Percentiles rank a stretch among this genome's conserved stretches.
Conservation (phyloP, 257 asterid genomes). For the Leonotis leonurus region DNA sequence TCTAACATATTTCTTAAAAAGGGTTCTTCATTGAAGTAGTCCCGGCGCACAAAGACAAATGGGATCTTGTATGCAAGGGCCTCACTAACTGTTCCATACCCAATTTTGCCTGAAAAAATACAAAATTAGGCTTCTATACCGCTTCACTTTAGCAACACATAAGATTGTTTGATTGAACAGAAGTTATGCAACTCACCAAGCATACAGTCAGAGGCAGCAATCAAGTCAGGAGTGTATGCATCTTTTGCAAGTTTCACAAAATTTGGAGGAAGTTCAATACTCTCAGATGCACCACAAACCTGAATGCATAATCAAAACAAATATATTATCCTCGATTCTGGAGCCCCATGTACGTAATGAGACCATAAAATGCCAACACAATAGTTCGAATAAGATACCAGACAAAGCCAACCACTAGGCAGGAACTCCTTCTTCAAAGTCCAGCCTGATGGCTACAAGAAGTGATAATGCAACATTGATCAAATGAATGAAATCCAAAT, state of each 20-base stretch:
- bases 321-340: slow-evolving; percentile 2
- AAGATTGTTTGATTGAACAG: neutral
- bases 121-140: slow-evolving; percentile 1
- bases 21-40: slow-evolving; percentile 96
- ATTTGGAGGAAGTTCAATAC: slow-evolving; percentile 73
- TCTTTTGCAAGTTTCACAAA: slow-evolving; percentile 81
- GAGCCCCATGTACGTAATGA: neutral
- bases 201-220: slow-evolving; percentile 99
- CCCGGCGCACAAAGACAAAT: slow-evolving; percentile 93
- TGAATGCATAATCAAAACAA: slow-evolving; percentile 22
- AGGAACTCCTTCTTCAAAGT: slow-evolving; percentile 82
- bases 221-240: slow-evolving; percentile 84
- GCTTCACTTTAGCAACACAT: slow-evolving; percentile 7
- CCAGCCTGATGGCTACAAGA: slow-evolving; percentile 95
- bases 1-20: slow-evolving; percentile 98
- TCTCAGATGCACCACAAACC: slow-evolving; percentile 98
- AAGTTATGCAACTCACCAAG: slow-evolving; percentile 58
- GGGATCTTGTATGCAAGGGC: slow-evolving; percentile 94
- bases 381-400: slow-evolving; percentile 43
- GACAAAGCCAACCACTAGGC: slow-evolving; percentile 93
- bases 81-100: slow-evolving; percentile 96
- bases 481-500: neutral
- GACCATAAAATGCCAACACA: neutral
- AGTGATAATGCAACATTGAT: neutral
- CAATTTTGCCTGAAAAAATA: slow-evolving; percentile 74